Conservation (phyloP, 768 basidiomycete species). For the Leccinellum luteum region DNA sequence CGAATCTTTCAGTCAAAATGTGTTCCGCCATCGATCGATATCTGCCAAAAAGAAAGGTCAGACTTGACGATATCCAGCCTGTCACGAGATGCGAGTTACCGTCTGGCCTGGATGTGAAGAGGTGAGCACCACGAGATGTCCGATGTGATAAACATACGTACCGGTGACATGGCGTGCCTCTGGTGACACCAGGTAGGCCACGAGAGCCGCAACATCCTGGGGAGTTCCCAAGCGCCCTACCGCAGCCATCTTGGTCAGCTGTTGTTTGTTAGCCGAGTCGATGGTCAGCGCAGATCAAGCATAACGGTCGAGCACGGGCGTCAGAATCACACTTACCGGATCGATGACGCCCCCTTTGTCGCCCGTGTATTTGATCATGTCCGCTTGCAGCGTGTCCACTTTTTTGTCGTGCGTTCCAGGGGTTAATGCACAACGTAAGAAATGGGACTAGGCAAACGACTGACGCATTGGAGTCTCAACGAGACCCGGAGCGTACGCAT, state of each 20-base stretch:
- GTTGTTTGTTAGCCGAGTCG: not conserved
- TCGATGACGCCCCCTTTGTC: slow-evolving; percentile 12
- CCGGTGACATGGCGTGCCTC: slow-evolving; percentile 37
- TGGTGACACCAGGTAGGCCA: slow-evolving; percentile 35
- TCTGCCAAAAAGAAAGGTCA: slow-evolving; percentile 1
- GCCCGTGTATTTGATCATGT: slow-evolving; percentile 10
- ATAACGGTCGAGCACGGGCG: not conserved
- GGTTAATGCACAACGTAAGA: not conserved
- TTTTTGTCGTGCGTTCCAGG: not conserved
- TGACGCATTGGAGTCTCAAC: slow-evolving; percentile 30
- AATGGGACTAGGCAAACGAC: not conserved
- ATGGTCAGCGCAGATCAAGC: not conserved
- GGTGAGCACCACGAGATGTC: not conserved
- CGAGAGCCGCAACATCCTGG: slow-evolving; percentile 36
- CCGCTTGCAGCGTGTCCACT: slow-evolving; percentile 14
- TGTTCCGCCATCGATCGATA: slow-evolving; percentile 26
- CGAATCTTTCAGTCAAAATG: slow-evolving; percentile 20
- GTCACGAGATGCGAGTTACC: slow-evolving; percentile 11
- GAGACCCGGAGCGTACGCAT: slow-evolving; percentile 34
- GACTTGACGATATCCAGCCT: not conserved
- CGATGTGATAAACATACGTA: slow-evolving; percentile 1
- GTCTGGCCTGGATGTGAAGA: slow-evolving; percentile 22
- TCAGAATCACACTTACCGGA: slow-evolving; percentile 16
- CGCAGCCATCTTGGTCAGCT: slow-evolving; percentile 13
- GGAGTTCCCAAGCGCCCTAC: slow-evolving; percentile 24